phyloP scores from a whole-genome alignment of 2,329 filamentous ascomycete species.

The Cryphonectria carpinicola region DNA sequence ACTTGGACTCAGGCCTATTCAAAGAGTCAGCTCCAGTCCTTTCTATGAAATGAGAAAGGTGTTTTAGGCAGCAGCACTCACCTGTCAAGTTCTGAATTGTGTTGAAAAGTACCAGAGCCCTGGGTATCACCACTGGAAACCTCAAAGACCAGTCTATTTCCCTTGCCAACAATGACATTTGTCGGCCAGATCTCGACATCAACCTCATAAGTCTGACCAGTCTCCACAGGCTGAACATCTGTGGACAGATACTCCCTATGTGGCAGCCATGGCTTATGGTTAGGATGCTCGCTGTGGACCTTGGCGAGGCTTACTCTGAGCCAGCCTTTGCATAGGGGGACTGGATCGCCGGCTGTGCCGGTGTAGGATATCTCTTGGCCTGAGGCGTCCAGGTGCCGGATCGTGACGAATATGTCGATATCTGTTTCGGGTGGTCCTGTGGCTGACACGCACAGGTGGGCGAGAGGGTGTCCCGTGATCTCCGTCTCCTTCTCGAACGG shows the following conservation, averaged over 20 bases:
- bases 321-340: constrained; percentile 68
- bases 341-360: constrained; percentile 65
- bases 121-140: constrained; percentile 62
- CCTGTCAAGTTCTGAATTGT: constrained; percentile 54
- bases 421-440: constrained; percentile 60
- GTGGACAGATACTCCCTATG: constrained; percentile 61
- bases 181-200: constrained; percentile 70
- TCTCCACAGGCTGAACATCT: constrained; percentile 58
- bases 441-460: constrained; percentile 66
- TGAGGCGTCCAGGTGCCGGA: constrained; percentile 58
- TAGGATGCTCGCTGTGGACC: constrained; percentile 52
- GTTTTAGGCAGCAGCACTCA: constrained; percentile 31
- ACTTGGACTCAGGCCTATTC: constrained; percentile 47
- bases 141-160: constrained; percentile 59
- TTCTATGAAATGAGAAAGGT: background rate
- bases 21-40: constrained; percentile 10
- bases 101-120: constrained; percentile 60
- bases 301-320: constrained; percentile 61
- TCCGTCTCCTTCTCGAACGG: constrained; percentile 67
- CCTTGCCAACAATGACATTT: constrained; percentile 56
- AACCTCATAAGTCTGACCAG: constrained; percentile 59
- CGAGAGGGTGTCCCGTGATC: constrained; percentile 69
- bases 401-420: constrained; percentile 67
- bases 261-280: constrained; percentile 58
- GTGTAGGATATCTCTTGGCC: constrained; percentile 67